Percentiles rank a stretch among this genome's conserved stretches.
These are phyloP conservation scores for Agaricus blazei DNA, from an alignment of 768 basidiomycete species.

Conservation along the genomic window DNA sequence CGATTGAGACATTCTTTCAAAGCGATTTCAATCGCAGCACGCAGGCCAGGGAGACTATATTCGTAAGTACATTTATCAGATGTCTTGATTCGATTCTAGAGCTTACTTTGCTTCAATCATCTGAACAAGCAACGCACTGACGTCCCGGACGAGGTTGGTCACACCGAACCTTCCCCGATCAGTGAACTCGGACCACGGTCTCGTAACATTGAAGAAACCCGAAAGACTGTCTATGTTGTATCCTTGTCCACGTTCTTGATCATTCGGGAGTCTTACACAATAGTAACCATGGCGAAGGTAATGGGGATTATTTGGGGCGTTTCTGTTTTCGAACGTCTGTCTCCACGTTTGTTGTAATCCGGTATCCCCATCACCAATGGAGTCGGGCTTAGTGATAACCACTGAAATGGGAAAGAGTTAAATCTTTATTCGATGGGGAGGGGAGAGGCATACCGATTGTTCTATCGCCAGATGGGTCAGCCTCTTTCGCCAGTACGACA, in stretches of 20 bases:
- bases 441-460: conserved; percentile 46
- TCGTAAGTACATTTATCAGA: not conserved
- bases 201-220: conserved; percentile 40
- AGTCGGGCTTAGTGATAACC: conserved; percentile 69
- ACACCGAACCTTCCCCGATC: conserved; percentile 51
- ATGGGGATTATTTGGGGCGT: conserved; percentile 19
- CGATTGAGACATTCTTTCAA: conserved; percentile 29
- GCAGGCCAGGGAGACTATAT: conserved; percentile 44
- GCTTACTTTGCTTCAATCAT: conserved; percentile 53
- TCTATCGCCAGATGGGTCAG: conserved; percentile 48
- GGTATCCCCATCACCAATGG: conserved; percentile 36
- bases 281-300: conserved; percentile 54
- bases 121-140: conserved; percentile 46
- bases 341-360: conserved; percentile 40
- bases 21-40: conserved; percentile 30
- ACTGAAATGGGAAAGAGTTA: conserved; percentile 29
- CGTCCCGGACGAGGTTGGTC: conserved; percentile 42
- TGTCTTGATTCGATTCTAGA: not conserved
- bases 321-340: conserved; percentile 43
- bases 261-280: conserved; percentile 61
- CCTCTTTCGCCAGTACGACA: conserved; percentile 44
- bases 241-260: conserved; percentile 38
- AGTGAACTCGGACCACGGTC: conserved; percentile 49
- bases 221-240: conserved; percentile 33
- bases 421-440: not conserved